Conservation (phyloP, 768 basidiomycete species). For the Scleroderma bovista region DNA sequence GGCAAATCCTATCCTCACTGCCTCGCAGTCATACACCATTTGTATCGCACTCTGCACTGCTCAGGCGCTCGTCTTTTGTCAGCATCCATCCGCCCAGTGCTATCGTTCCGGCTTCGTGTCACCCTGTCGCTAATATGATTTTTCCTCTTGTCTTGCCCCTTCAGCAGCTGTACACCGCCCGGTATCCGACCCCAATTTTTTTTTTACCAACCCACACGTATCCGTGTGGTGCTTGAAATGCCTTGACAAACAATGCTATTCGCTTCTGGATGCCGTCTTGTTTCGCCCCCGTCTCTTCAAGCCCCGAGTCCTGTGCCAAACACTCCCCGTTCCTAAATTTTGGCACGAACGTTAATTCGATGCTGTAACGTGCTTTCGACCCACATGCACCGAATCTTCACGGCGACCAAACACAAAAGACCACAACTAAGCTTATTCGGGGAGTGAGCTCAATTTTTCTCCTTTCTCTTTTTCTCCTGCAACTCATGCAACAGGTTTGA, state of each 20-base stretch:
- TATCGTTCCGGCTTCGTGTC: background rate
- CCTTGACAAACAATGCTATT: background rate
- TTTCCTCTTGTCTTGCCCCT: background rate
- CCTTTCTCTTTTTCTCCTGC: no score
- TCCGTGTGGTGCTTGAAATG: background rate
- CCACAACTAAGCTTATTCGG: background rate
- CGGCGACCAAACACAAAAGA: background rate
- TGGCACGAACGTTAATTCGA: background rate
- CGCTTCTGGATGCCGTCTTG: background rate
- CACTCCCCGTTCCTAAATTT: no score
- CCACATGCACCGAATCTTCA: background rate
- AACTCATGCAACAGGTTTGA: no score
- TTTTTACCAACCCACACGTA: background rate
- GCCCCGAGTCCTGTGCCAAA: background rate
- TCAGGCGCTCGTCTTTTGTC: no score
- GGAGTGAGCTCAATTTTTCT: background rate
- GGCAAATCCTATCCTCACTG: no score
- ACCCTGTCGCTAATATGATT: background rate
- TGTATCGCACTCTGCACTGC: background rate
- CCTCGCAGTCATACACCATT: background rate
- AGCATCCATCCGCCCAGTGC: no score
- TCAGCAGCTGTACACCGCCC: background rate
- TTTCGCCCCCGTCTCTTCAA: background rate
- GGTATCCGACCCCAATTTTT: background rate
- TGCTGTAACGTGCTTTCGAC: background rate